A percentile compares a stretch with the other conserved stretches of the same genome.
Evolutionary conservation across 2,329 filamentous ascomycete genomes (phyloP).

Genomic region (Aureobasidium sp.): DNA sequence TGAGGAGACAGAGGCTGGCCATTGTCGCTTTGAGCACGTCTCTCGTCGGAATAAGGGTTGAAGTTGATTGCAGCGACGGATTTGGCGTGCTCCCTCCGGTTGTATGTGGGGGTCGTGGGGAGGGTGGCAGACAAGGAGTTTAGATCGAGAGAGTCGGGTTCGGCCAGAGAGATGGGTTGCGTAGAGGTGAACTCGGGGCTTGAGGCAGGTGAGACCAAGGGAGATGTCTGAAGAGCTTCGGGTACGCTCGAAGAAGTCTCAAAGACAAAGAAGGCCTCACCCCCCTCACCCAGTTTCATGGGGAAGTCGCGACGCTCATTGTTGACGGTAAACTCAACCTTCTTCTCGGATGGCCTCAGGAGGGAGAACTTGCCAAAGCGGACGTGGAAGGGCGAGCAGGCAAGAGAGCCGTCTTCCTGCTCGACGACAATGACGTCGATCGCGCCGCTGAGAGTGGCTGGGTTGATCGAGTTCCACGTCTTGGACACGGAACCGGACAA

Average conservation of each 20-base stretch:
- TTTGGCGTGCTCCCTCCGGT: constrained; percentile 4
- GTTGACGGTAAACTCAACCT: constrained; percentile 97
- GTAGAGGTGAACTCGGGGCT: constrained; percentile 61
- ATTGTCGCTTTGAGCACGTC: constrained; percentile 8
- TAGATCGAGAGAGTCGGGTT: constrained; percentile 63
- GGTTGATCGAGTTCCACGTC: constrained; percentile 99
- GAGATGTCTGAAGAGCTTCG: constrained; percentile 85
- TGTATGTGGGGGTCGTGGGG: background rate
- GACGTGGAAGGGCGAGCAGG: constrained; percentile 96
- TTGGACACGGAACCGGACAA: constrained; percentile 93
- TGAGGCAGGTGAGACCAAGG: constrained; percentile 75
- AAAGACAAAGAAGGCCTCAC: constrained; percentile 98
- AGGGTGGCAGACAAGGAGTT: constrained; percentile 30
- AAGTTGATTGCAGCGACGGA: constrained; percentile 4
- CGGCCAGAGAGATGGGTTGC: constrained; percentile 45
- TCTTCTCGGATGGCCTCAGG: constrained; percentile 91
- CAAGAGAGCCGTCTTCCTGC: constrained; percentile 78
- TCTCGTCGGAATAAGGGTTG: background rate
- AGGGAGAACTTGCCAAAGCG: constrained; percentile 98
- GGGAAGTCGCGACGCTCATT: constrained; percentile 83
- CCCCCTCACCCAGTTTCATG: constrained; percentile 97
- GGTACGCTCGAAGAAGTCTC: constrained; percentile 89
- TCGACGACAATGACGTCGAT: constrained; percentile 99
- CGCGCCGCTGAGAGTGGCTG: constrained; percentile 89
- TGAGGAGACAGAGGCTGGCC: constrained; percentile 2